These are phyloP conservation scores for Globisporangium canariense DNA, from an alignment of 352 stramenopile species.

Conservation along the genomic window DNA sequence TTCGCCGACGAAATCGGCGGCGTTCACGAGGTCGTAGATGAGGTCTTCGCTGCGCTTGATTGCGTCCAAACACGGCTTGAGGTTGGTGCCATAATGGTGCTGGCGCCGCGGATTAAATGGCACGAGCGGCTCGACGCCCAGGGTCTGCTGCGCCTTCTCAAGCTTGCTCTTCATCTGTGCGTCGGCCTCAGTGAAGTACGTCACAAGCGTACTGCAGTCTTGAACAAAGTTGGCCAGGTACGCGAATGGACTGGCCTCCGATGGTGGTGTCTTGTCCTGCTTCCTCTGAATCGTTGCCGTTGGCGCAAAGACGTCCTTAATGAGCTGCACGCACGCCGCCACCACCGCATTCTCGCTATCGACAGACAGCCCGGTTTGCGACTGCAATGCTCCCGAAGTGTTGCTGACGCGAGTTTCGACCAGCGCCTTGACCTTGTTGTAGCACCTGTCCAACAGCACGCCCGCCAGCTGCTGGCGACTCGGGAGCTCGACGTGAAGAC, in stretches of 20 bases:
- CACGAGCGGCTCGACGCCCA: background rate
- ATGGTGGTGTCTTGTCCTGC: background rate
- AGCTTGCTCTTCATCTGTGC: slow-evolving; percentile 1
- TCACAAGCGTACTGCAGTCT: slow-evolving; percentile 21
- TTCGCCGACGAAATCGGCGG: background rate
- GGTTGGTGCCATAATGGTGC: background rate
- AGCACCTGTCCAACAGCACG: slow-evolving; percentile 20
- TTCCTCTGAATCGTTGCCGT: background rate
- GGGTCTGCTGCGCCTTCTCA: background rate
- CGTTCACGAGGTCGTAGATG: slow-evolving; percentile 10
- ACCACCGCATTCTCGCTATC: background rate
- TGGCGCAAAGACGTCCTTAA: slow-evolving; percentile 21
- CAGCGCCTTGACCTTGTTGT: slow-evolving; percentile 3
- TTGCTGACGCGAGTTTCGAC: background rate
- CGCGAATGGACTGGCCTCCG: slow-evolving; percentile 9
- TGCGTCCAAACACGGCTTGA: slow-evolving; percentile 4
- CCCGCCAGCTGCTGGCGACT: slow-evolving; percentile 12
- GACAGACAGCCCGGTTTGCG: slow-evolving; percentile 8
- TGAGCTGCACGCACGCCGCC: slow-evolving; percentile 7
- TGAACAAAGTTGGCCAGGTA: slow-evolving; percentile 14
- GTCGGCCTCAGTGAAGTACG: slow-evolving; percentile 14
- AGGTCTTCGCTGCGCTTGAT: slow-evolving; percentile 12
- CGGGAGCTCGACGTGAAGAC: background rate
- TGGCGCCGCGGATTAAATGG: background rate
- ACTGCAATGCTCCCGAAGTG: background rate